phyloP scores from a whole-genome alignment of 495 filamentous ascomycete genomes.

The Neohortaea acidophila region DNA sequence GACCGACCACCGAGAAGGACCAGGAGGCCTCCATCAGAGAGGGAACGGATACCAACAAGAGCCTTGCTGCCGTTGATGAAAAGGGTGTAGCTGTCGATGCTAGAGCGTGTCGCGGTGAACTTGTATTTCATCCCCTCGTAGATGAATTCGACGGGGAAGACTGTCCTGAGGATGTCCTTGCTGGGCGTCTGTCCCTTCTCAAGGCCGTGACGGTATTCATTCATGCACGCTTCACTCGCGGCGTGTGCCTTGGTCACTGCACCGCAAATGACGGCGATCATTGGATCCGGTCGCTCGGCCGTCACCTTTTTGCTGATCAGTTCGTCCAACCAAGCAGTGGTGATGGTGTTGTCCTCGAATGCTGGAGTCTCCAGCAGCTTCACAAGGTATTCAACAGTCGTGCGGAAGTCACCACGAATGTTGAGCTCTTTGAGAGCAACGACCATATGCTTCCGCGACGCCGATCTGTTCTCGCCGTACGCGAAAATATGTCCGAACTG shows the following conservation, averaged over 20 bases:
- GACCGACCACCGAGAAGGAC: constrained; percentile 77
- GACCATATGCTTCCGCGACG: constrained; percentile 98
- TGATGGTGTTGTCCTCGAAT: constrained; percentile 98
- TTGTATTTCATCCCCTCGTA: constrained; percentile 94
- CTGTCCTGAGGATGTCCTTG: constrained; percentile 92
- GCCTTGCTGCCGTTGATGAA: constrained; percentile 99
- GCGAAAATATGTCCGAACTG: constrained; percentile 99
- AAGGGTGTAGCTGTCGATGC: constrained; percentile 86
- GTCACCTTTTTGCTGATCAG: constrained; percentile 96
- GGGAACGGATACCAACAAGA: constrained; percentile 77
- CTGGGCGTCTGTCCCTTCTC: constrained; percentile 94
- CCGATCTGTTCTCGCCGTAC: constrained; percentile 89
- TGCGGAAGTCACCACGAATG: constrained; percentile 98
- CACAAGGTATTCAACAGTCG: constrained; percentile 96
- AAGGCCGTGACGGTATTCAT: constrained; percentile 74
- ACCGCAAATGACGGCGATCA: constrained; percentile 80
- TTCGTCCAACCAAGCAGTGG: constrained; percentile 97
- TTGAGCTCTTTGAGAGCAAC: constrained; percentile 96
- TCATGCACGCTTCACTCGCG: constrained; percentile 72
- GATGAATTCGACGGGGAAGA: constrained; percentile 97
- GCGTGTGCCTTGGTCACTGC: constrained; percentile 91
- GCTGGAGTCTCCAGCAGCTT: constrained; percentile 96
- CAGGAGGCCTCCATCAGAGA: constrained; percentile 89
- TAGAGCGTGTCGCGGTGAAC: constrained; percentile 91
- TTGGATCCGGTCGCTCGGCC: constrained; percentile 84